Base-by-base conservation (phyloP, 2,329 filamentous ascomycete genomes). In the Emergomyces pasteurianus region DNA sequence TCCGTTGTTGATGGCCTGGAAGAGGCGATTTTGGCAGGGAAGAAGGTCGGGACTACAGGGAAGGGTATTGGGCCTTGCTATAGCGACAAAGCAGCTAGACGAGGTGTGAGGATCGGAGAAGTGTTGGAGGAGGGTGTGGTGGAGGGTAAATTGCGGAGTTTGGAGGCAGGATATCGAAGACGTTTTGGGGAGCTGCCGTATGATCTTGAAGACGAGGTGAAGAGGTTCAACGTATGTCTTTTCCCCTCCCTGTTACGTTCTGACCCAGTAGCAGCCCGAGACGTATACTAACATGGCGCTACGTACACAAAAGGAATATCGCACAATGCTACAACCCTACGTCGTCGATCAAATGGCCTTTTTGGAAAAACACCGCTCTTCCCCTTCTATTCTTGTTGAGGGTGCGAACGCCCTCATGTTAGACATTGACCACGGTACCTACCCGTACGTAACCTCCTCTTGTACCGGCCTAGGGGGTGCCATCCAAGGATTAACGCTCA, bases 391-490 rank as follows among this genome's bases (percentile, higher is more conserved):
- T 63, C 77, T 86, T 7, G 80, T 86, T 31, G 84, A 86, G 71
- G 83, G 83, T 57, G 83, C 83, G 57, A 85, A 86, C 66, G 83
- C 83, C 10, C 76, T 85, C 56, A 83, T 86, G 79, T 78, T 86
- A 62, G 83, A 86, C 64, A 72, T 79, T 62, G 78, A 80, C 61
- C 77, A 82, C 68, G 80, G 80, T 62, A 76, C 78, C 59, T 79
- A 84, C 70, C 74, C 78, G 61, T 78, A 77, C 64, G 75, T 79
- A 62, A 78, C 78, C 58, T 76, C 75, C 50, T 77, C 79, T 63
- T 75, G 77, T 66, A 74, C 77, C 58, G 78, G 77, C 61, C 70
- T 79, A 12, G 77, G 76, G 34, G 77, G 77, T 49, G 76, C 76
- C 63, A 83, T 83, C 67, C 83, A 83, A 55, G 83, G 83, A 28